phyloP scores from a whole-genome alignment of 2,329 filamentous ascomycete genomes.

The Colletotrichum chrysophilum region DNA sequence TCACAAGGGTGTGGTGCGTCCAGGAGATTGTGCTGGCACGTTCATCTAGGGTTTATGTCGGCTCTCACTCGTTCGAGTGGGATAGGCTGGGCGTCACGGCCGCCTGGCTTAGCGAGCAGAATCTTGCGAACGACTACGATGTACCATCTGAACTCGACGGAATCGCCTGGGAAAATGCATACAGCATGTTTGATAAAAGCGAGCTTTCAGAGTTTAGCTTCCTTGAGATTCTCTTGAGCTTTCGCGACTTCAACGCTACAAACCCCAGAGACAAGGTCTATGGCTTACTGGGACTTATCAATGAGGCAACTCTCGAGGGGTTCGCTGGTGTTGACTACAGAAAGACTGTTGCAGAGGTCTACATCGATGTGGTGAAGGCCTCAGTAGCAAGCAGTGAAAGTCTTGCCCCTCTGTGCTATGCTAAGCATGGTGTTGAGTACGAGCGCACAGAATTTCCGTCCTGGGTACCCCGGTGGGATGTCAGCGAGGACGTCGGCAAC shows the following conservation, averaged over 20 bases:
- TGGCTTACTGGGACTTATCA: not conserved
- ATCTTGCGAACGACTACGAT: not conserved
- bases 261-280: constrained; percentile 5
- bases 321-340: not conserved
- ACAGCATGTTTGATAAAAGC: constrained; percentile 1
- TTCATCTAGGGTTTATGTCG: not conserved
- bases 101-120: not conserved
- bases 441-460: not conserved
- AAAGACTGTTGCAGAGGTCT: not conserved
- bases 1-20: constrained; percentile 5
- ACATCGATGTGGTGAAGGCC: not conserved
- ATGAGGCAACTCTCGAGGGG: not conserved
- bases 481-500: not conserved
- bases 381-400: not conserved
- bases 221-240: not conserved
- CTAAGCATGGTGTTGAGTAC: not conserved
- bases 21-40: not conserved
- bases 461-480: not conserved
- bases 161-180: not conserved
- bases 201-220: not conserved
- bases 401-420: not conserved
- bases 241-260: not conserved
- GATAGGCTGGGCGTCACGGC: not conserved
- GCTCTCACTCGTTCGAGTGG: not conserved
- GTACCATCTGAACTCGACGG: not conserved